These are phyloP conservation scores for Saturnispora saitoi DNA, from an alignment of 805 yeast genomes.

Conservation along the genomic window DNA sequence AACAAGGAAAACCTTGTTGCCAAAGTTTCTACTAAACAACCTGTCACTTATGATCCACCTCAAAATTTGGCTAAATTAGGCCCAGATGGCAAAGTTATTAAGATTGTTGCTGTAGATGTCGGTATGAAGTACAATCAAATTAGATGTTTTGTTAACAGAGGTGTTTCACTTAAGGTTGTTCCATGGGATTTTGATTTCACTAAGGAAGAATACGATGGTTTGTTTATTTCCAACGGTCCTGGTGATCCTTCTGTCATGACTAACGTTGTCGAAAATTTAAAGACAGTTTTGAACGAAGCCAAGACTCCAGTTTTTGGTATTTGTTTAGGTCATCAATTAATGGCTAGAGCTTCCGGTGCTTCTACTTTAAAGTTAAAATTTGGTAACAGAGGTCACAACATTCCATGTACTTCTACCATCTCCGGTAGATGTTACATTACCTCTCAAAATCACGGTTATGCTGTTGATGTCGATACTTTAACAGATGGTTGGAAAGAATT, in stretches of 20 bases:
- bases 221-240: conserved; percentile 96
- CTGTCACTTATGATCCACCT: conserved; percentile 69
- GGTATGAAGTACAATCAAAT: conserved; percentile 98
- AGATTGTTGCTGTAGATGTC: conserved; percentile 87
- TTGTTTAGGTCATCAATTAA: conserved; percentile 94
- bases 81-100: conserved; percentile 66
- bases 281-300: conserved; percentile 48
- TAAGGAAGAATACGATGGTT: conserved; percentile 81
- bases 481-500: conserved; percentile 82
- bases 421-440: conserved; percentile 96
- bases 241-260: conserved; percentile 94
- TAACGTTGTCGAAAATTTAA: conserved; percentile 53
- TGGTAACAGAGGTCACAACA: conserved; percentile 99
- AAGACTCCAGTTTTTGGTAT: conserved; percentile 94
- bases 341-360: conserved; percentile 95
- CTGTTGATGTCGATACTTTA: conserved; percentile 79
- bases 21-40: conserved; percentile 71
- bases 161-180: conserved; percentile 91
- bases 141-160: conserved; percentile 91
- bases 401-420: conserved; percentile 78
- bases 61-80: conserved; percentile 42
- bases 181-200: conserved; percentile 91
- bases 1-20: conserved; percentile 88
- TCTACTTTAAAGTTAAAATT: conserved; percentile 84
- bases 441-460: conserved; percentile 98